Base-by-base conservation (phyloP, 1,139 yeast genomes). In the Hansenula sp. region DNA sequence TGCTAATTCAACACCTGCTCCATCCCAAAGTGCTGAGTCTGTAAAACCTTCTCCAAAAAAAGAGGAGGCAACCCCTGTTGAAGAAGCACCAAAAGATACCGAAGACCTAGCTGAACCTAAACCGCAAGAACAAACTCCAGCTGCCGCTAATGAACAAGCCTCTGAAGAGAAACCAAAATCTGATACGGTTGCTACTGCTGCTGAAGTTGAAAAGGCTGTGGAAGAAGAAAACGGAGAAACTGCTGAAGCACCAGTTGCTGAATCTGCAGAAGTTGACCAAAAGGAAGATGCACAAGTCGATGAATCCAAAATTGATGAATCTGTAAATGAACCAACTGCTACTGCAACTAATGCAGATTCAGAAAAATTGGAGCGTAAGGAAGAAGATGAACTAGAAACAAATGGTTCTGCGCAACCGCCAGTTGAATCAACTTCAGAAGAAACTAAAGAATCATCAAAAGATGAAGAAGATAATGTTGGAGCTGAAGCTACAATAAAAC, bases 401-500 rank as follows among this genome's bases (percentile, higher is more conserved):
- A 21, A 21, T 21, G 25, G 25, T 21, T 6, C 25, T 9, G 5
- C 9, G 5, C 25, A 21, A 21, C 25, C 25, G 5, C 25, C 25
- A 21, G 44, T 30, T 11, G 45, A 40, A 18, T 5, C 28, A 15
- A 24, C 15, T 5, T 12, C 42, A 21, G 9, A 21, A 9, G 24
- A 15, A n/a, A 5, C 42, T 16, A 41, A 6, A 16, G 42, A 53
- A 48, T 33, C 46, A 39, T 28, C 41, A 40, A 36, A 21, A 16
- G 44, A 38, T 36, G 38, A 35, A 17, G 25, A 48, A 27, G 28
- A 25, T 11, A 37, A 36, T 16, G 39, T 48, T 28, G 48, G 32
- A 17, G 40, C 42, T 30, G 48, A 51, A 34, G 48, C 55, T 7
- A 41, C 49, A 19, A 66, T 71, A 33, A 69, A 70, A 45, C 75